A percentile compares a stretch with the other conserved stretches of the same genome.
Conservation (phyloP, 2,329 filamentous ascomycete genomes). For the Colletotrichum higginsianum region DNA sequence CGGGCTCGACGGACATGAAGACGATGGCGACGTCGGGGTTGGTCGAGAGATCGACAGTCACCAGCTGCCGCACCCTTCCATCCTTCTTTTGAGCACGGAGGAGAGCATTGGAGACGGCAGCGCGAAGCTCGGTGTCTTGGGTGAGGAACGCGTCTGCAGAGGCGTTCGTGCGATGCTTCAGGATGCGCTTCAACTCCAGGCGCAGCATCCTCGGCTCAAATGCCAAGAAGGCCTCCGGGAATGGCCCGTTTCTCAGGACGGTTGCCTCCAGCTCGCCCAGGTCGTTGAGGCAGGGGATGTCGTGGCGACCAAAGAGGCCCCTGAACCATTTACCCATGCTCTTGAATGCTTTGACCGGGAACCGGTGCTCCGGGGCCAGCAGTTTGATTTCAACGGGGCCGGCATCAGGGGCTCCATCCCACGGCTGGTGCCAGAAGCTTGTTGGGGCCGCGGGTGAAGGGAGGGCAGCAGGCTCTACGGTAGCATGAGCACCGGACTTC, state of each 20-base stretch:
- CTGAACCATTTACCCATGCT: constrained; percentile 28
- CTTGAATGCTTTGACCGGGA: constrained; percentile 17
- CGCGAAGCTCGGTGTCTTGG: constrained; percentile 8
- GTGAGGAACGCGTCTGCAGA: constrained; percentile 19
- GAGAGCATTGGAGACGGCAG: constrained; percentile 11
- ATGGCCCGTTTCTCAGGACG: constrained; percentile 19
- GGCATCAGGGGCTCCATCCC: background rate
- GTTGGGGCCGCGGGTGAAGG: background rate
- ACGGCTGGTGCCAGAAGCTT: constrained; percentile 6
- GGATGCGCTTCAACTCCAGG: constrained; percentile 26
- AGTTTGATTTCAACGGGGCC: constrained; percentile 30
- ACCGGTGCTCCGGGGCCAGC: constrained; percentile 15
- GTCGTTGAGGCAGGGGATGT: constrained; percentile 12
- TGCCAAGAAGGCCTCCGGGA: background rate
- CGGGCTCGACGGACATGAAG: constrained; percentile 33
- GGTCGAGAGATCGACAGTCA: constrained; percentile 17
- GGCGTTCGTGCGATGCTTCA: background rate
- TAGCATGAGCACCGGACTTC: background rate
- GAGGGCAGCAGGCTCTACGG: background rate
- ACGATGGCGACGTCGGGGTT: constrained; percentile 22
- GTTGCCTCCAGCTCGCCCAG: constrained; percentile 28
- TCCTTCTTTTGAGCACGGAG: constrained; percentile 30
- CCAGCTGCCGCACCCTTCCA: constrained; percentile 22
- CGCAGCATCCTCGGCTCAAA: constrained; percentile 31
- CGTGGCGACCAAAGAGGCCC: constrained; percentile 21